Conservation (phyloP, 768 basidiomycete species). For the Tricholoma matsutake region DNA sequence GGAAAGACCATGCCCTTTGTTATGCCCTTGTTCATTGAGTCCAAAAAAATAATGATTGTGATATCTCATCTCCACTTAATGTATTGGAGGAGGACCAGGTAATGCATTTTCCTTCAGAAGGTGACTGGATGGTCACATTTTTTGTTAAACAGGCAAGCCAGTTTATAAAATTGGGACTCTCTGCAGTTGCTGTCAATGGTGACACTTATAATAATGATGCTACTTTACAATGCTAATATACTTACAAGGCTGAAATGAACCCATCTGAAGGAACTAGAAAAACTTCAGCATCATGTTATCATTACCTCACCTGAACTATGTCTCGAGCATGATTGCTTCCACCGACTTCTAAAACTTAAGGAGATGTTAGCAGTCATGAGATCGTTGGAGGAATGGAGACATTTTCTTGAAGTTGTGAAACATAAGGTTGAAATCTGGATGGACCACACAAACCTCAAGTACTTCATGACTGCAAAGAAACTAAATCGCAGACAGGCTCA, state of each 20-base stretch:
- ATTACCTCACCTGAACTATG: constrained; percentile 40
- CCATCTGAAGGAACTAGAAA: constrained; percentile 23
- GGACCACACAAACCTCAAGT: too few species aligned
- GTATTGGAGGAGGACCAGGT: constrained; percentile 36
- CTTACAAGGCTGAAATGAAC: neutral
- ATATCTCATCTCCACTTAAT: constrained; percentile 35
- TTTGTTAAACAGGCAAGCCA: constrained; percentile 15
- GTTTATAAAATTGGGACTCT: constrained; percentile 27
- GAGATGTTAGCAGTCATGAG: constrained; percentile 36
- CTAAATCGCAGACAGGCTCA: too few species aligned
- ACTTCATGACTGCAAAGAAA: too few species aligned
- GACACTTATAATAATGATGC: constrained; percentile 20
- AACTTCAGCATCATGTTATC: constrained; percentile 25
- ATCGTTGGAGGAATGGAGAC: constrained; percentile 31
- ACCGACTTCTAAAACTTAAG: constrained; percentile 21
- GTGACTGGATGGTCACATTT: neutral
- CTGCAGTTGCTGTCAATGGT: constrained; percentile 32
- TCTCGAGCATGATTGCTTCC: constrained; percentile 28
- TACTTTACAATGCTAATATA: neutral
- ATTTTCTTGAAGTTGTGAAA: too few species aligned
- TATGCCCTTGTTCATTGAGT: constrained; percentile 25
- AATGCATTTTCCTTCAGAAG: neutral
- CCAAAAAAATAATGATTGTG: constrained; percentile 23
- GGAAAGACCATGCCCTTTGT: constrained; percentile 39
- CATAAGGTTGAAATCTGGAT: too few species aligned